phyloP scores from a whole-genome alignment of 306 rosid species.

The Albizia julibrissin region DNA sequence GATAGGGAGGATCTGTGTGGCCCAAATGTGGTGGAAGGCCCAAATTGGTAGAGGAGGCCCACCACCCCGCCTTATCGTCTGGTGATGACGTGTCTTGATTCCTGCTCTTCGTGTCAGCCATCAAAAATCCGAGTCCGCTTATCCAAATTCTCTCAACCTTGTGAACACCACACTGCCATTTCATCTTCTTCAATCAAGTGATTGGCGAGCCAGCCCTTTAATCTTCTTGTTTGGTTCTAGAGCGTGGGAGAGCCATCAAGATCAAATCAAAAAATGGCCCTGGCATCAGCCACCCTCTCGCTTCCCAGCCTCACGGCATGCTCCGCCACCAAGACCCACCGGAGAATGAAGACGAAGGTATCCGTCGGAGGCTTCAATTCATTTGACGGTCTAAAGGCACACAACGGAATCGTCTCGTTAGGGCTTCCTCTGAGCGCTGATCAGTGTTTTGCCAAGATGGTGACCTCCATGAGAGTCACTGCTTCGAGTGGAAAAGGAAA shows the following conservation, averaged over 20 bases:
- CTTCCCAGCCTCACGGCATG: neutral
- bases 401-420: neutral
- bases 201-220: neutral
- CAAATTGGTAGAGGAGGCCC: neutral
- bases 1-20: neutral
- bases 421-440: constrained; percentile 1
- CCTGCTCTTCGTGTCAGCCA: neutral
- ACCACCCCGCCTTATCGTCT: neutral
- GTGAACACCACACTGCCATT: constrained; percentile 1
- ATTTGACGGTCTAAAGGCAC: constrained; percentile 25
- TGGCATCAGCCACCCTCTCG: constrained; percentile 1
- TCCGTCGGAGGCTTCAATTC: neutral
- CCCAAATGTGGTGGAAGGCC: neutral
- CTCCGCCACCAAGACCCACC: neutral
- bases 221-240: neutral
- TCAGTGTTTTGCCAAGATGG: constrained; percentile 17
- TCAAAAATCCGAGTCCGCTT: neutral
- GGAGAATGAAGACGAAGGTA: neutral
- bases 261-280: constrained; percentile 12
- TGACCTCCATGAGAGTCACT: neutral
- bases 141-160: neutral
- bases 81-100: neutral
- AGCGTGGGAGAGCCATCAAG: neutral
- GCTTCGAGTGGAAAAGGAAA: neutral
- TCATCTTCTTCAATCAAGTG: neutral